These are phyloP conservation scores for Suillus luteus DNA, from an alignment of 768 basidiomycete genomes.

Conservation along the genomic window DNA sequence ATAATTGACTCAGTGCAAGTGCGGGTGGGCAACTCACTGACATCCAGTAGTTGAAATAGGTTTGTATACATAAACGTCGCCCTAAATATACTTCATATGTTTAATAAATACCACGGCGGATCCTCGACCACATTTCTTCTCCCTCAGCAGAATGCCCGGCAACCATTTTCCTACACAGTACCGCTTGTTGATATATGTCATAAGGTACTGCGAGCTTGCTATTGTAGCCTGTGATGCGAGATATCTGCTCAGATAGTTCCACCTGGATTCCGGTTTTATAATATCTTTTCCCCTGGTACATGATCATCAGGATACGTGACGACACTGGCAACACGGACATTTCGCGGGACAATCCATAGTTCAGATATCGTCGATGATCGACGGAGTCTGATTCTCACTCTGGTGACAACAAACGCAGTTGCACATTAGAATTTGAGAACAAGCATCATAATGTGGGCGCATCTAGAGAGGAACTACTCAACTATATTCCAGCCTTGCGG, in stretches of 20 bases:
- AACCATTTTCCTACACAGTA: no score
- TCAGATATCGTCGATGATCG: constrained; percentile 53
- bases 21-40: no score
- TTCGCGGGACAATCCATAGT: constrained; percentile 37
- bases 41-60: no score
- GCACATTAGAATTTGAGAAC: constrained; percentile 3
- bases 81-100: no score
- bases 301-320: neutral
- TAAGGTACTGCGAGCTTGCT: constrained; percentile 62
- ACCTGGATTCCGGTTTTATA: constrained; percentile 54
- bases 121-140: no score
- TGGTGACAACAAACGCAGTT: constrained; percentile 41
- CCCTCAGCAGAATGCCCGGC: no score
- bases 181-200: constrained; percentile 32
- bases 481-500: constrained; percentile 49
- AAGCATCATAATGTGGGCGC: neutral
- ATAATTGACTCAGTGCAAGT: no score
- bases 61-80: no score
- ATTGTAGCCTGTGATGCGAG: constrained; percentile 64
- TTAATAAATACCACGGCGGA: no score
- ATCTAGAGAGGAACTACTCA: constrained; percentile 28
- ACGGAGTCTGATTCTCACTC: constrained; percentile 61
- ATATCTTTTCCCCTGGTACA: constrained; percentile 41
- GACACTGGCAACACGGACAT: neutral
- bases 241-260: constrained; percentile 72